A percentile compares a stretch with the other conserved stretches of the same genome.
Conservation (phyloP, 805 yeast genomes). For the Yarrowia sp. region DNA sequence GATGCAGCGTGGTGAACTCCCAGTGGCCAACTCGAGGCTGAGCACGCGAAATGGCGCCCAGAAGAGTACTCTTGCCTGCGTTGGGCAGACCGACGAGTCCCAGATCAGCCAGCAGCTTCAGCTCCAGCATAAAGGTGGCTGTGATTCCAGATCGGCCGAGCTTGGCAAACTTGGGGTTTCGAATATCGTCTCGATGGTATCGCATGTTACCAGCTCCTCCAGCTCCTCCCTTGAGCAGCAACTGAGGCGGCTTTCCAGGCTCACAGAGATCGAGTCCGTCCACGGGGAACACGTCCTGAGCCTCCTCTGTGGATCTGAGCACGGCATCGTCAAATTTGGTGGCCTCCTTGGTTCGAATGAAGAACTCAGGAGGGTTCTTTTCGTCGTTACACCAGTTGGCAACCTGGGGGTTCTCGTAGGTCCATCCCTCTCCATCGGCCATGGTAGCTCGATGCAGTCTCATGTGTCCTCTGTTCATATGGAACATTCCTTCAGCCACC, state of each 20-base stretch:
- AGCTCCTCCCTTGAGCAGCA: constrained; percentile 80
- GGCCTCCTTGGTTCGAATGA: constrained; percentile 65
- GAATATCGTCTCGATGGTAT: constrained; percentile 78
- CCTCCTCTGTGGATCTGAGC: constrained; percentile 62
- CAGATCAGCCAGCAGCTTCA: constrained; percentile 87
- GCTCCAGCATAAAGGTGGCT: constrained; percentile 75
- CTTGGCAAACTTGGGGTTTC: constrained; percentile 91
- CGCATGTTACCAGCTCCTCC: constrained; percentile 99
- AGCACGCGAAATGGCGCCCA: constrained; percentile 87
- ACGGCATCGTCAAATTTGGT: constrained; percentile 72
- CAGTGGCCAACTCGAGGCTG: constrained; percentile 93
- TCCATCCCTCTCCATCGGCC: constrained; percentile 84
- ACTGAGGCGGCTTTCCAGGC: constrained; percentile 65
- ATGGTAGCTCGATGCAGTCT: constrained; percentile 72
- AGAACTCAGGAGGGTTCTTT: constrained; percentile 57
- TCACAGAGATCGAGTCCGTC: constrained; percentile 76
- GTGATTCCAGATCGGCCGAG: constrained; percentile 75
- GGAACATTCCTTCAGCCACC: constrained; percentile 43
- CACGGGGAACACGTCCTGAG: constrained; percentile 74
- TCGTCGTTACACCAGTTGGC: constrained; percentile 50
- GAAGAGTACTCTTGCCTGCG: constrained; percentile 92
- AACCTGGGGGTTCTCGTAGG: constrained; percentile 74
- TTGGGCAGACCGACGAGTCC: constrained; percentile 96
- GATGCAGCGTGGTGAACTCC: constrained; percentile 94
- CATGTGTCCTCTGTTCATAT: constrained; percentile 42